A percentile compares a stretch with the other conserved stretches of the same genome.
These are phyloP conservation scores for Camelina neglecta DNA, from an alignment of 345 rosid species.

Conservation along the genomic window DNA sequence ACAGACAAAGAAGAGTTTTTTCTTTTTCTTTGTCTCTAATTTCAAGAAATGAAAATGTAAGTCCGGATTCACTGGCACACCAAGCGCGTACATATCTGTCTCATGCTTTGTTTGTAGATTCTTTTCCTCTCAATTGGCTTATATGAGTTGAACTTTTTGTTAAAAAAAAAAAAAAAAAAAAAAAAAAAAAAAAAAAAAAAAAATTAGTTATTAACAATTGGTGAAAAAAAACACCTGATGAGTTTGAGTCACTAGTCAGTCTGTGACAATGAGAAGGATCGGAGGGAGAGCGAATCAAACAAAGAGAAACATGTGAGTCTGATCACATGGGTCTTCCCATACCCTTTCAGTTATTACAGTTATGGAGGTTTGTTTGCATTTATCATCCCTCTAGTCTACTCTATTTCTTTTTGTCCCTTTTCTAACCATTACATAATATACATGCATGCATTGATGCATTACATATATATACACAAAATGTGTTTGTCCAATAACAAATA, in stretches of 20 bases:
- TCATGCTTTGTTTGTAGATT: too few species aligned
- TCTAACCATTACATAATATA: not conserved
- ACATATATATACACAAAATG: not conserved
- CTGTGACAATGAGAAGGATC: too few species aligned
- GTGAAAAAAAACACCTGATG: conserved; percentile 9
- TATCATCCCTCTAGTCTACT: conserved; percentile 1
- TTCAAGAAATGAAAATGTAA: too few species aligned
- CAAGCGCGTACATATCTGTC: too few species aligned
- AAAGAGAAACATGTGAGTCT: conserved; percentile 35
- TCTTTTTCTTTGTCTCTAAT: too few species aligned
- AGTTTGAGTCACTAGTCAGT: not conserved
- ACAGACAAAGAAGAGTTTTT: too few species aligned
- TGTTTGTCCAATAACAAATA: conserved; percentile 2
- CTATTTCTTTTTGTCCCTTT: conserved; percentile 25
- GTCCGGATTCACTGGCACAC: too few species aligned
- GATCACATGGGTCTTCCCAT: conserved; percentile 54
- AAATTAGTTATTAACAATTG: too few species aligned
- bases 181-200: too few species aligned
- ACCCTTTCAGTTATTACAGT: conserved; percentile 63
- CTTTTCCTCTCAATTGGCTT: too few species aligned
- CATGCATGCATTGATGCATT: not conserved
- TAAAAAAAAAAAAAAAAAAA: too few species aligned
- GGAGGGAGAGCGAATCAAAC: not conserved
- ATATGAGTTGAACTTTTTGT: too few species aligned
- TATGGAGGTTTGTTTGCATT: conserved; percentile 45